Conservation (phyloP, 106 monocot species). For the Acorus gramineus region DNA sequence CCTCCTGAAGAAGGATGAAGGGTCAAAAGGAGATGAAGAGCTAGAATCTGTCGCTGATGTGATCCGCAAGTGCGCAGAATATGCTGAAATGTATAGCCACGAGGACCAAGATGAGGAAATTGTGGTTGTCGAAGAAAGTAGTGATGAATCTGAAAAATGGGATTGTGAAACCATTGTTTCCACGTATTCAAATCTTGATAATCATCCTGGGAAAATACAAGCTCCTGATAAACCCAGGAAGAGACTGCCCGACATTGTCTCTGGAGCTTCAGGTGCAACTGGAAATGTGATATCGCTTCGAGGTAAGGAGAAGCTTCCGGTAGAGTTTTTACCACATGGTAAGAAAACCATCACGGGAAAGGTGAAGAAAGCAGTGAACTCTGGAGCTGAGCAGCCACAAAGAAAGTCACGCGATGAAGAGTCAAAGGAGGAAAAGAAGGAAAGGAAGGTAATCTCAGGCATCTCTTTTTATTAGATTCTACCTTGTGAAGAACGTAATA, state of each 20-base stretch:
- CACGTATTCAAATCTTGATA: conserved; percentile 86
- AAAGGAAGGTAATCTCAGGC: conserved; percentile 55
- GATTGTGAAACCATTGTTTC: conserved; percentile 95
- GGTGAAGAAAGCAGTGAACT: conserved; percentile 19
- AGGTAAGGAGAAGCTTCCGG: conserved; percentile 79
- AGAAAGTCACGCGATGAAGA: conserved; percentile 37
- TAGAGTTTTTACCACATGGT: conserved; percentile 58
- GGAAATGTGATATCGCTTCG: conserved; percentile 51
- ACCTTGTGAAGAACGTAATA: too few species aligned
- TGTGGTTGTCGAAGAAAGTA: conserved; percentile 61
- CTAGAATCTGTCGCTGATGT: conserved; percentile 41
- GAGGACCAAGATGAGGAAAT: conserved; percentile 38
- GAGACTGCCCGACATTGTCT: conserved; percentile 19
- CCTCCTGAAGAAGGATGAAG: conserved; percentile 19
- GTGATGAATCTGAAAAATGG: conserved; percentile 82
- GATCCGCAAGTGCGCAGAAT: conserved; percentile 59
- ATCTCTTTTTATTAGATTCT: too few species aligned
- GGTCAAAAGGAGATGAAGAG: conserved; percentile 1
- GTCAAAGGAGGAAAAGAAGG: conserved; percentile 95
- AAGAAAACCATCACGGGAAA: conserved; percentile 33
- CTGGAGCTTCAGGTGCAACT: conserved; percentile 21
- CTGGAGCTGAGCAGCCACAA: conserved; percentile 14
- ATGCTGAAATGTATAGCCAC: conserved; percentile 68
- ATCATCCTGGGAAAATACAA: conserved; percentile 86
- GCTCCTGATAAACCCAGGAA: conserved; percentile 47